These are phyloP conservation scores for Carex myosuroides DNA, from an alignment of 176 grass and related monocot genomes.

Conservation along the genomic window DNA sequence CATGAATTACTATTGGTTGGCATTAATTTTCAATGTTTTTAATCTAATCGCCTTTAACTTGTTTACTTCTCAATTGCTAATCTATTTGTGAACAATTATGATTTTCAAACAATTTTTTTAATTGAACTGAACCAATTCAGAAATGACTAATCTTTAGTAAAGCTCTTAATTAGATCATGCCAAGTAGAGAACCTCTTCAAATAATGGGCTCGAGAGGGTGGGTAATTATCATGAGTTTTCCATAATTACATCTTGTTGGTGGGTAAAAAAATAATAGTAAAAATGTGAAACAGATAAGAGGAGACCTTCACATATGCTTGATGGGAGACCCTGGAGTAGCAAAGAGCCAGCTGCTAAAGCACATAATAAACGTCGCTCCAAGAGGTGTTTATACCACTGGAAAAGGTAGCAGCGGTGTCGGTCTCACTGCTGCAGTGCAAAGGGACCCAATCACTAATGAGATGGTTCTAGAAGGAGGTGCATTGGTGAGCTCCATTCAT, in stretches of 20 bases:
- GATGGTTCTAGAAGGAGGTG: conserved; percentile 98
- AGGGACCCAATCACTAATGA: conserved; percentile 95
- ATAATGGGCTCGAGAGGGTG: background rate
- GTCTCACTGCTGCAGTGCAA: conserved; percentile 94
- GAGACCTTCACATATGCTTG: conserved; percentile 90
- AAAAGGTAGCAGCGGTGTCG: conserved; percentile 91
- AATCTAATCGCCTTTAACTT: background rate
- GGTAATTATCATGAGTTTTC: background rate
- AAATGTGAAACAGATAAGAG: conserved; percentile 72
- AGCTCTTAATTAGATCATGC: background rate
- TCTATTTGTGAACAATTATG: background rate
- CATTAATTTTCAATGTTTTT: background rate
- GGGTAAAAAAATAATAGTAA: background rate
- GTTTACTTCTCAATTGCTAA: background rate
- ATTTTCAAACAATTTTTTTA: background rate
- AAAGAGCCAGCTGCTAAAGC: conserved; percentile 97
- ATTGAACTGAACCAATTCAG: background rate
- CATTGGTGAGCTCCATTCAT: conserved; percentile 53
- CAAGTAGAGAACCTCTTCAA: background rate
- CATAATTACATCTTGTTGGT: background rate
- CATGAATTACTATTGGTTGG: background rate
- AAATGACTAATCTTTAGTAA: background rate
- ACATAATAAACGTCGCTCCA: conserved; percentile 98
- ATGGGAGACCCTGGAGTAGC: conserved; percentile 99
- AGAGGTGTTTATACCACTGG: conserved; percentile 99